These are phyloP conservation scores for Colletotrichum spaethianum DNA, from an alignment of 2,329 filamentous ascomycete species.

Conservation along the genomic window DNA sequence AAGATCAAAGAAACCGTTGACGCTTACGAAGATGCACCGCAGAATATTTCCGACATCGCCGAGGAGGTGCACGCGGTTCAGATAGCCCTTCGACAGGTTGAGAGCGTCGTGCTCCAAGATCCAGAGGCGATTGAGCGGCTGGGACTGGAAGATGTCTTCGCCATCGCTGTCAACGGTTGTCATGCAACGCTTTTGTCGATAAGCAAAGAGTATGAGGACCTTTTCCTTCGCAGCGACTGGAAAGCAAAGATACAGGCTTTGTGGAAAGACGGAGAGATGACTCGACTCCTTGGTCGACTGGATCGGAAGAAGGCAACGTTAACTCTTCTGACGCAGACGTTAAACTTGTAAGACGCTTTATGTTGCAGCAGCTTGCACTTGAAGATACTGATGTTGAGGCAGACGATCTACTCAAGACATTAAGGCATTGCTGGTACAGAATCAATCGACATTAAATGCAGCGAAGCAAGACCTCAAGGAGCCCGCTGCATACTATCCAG, in stretches of 20 bases:
- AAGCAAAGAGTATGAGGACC: conserved; percentile 33
- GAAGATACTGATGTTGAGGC: neutral
- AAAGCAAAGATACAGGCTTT: conserved; percentile 17
- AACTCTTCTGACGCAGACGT: conserved; percentile 33
- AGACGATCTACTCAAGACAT: conserved; percentile 38
- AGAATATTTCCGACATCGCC: conserved; percentile 32
- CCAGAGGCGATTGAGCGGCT: conserved; percentile 31
- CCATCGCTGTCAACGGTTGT: conserved; percentile 35
- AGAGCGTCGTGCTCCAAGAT: conserved; percentile 32
- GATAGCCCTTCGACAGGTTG: conserved; percentile 31
- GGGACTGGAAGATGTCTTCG: conserved; percentile 30
- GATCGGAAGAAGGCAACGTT: conserved; percentile 38
- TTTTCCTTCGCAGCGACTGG: conserved; percentile 32
- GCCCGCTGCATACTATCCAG: neutral
- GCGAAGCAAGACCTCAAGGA: conserved; percentile 27
- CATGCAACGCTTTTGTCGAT: conserved; percentile 33
- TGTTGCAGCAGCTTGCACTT: no score
- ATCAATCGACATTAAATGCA: conserved; percentile 25
- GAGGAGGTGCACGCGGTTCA: conserved; percentile 37
- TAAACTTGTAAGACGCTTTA: conserved; percentile 20
- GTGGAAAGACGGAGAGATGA: conserved; percentile 39
- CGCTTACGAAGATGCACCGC: conserved; percentile 27
- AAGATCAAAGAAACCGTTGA: conserved; percentile 36
- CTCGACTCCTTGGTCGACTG: conserved; percentile 18
- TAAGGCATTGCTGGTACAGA: conserved; percentile 12